Base-by-base conservation (phyloP, 2,329 filamentous ascomycete genomes). In the Fusarium udum region DNA sequence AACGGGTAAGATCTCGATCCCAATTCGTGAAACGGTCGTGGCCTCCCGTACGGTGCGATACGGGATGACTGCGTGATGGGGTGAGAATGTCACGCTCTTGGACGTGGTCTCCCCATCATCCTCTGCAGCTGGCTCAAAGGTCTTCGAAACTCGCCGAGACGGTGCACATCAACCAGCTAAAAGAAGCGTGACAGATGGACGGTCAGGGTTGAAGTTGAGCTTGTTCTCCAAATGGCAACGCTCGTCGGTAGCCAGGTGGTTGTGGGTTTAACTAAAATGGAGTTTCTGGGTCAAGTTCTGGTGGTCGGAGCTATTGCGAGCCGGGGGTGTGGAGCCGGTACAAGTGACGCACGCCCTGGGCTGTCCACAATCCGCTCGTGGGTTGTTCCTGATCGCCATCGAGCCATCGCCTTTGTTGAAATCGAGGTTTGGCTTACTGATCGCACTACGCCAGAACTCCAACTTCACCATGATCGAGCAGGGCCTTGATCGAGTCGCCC, bases 381-480 rank as follows among this genome's bases (percentile, higher is more conserved):
- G 64, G 67, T 74, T 72, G 77, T 78, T 75, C 71, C 70, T 75
- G 72, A 79, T 78, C 65, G 65, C 67, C 71, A 71, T 78, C 67
- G 73, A 72, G 73, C 77, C 75, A 78, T 76, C 67, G 72, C 52
- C 63, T 64, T 70, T 73, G 67, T 67, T 65, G 75, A 67, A 77
- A 80, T 80, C 79, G 78, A 75, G 65, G 42, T 79, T 79, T 78
- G 75, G 78, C 77, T 72, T 69, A 73, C 64, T 72, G 69, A 80
- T 80, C 78, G 78, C 69, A 67, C 75, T 60, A 75, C 57, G 53
- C 48, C 51, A 66, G 63, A 64, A 64, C 55, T 67, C 53, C 61
- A 73, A 69, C 74, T 67, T 72, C 64, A 68, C 59, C 67, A 63
- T 65, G 64, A 71, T 66, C 62, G 65, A 61, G 64, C 36, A 56